Conservation (phyloP, 352 stramenopile genomes). For the Albugo laibachii region DNA sequence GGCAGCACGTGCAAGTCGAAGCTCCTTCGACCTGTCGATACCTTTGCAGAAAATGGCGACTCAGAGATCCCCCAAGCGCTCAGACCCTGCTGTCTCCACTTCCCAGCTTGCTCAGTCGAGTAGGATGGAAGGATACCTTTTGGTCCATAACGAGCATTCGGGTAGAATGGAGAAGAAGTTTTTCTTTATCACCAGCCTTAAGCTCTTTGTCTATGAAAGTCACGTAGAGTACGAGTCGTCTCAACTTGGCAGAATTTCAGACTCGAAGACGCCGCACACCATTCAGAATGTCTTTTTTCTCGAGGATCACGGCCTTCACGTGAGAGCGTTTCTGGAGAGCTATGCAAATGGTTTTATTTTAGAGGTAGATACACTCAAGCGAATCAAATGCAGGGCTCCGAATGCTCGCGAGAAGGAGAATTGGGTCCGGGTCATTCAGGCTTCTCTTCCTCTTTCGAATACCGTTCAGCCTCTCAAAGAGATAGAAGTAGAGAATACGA, state of each 20-base stretch:
- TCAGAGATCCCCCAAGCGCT: slow-evolving; percentile 2
- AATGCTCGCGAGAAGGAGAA: slow-evolving; percentile 38
- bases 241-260: no score
- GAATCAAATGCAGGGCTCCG: slow-evolving; percentile 43
- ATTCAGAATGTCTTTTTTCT: not conserved
- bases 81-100: not conserved
- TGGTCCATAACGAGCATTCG: slow-evolving; percentile 23
- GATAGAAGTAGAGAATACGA: no score
- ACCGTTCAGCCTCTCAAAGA: slow-evolving; percentile 7
- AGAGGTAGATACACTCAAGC: slow-evolving; percentile 26
- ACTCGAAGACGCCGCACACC: no score
- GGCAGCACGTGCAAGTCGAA: slow-evolving; percentile 31
- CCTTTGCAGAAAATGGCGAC: slow-evolving; percentile 2
- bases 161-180: slow-evolving; percentile 46
- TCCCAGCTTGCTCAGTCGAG: slow-evolving; percentile 2
- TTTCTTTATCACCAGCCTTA: slow-evolving; percentile 21
- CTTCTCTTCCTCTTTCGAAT: slow-evolving; percentile 24
- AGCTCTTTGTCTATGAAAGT: slow-evolving; percentile 20
- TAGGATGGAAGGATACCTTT: slow-evolving; percentile 29
- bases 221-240: slow-evolving; percentile 15
- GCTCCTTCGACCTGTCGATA: slow-evolving; percentile 5
- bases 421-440: slow-evolving; percentile 34
- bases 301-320: slow-evolving; percentile 24
- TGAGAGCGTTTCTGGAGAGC: slow-evolving; percentile 30
- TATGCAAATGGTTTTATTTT: slow-evolving; percentile 56